Evolutionary conservation across 306 rosid genomes (phyloP), one percentile per base, ranked within the genome.

Genomic region (Astragalus glycyphyllos): DNA sequence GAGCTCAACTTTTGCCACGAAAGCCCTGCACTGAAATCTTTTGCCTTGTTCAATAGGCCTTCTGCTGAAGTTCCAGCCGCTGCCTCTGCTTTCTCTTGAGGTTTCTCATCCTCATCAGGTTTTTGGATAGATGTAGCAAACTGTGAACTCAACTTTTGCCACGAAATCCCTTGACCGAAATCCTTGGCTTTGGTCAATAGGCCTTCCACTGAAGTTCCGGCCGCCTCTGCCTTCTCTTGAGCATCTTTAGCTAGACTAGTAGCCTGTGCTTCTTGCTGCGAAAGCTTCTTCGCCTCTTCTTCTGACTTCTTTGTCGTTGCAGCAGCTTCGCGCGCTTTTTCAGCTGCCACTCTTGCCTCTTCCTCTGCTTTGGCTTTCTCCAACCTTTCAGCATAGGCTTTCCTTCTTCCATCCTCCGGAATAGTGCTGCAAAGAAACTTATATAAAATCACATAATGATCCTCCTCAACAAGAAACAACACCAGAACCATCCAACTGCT

Each of bases 361-460:
- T 95, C 97, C 75, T 89, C 99, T 69, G 89, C 99, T 79, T 78
- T 86, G 5, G 85, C 96, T 76, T 89, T 84, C 61, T 86, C 88
- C 7, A 61, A 34, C 13, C 68, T 54, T 81, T 85, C 96, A 15
- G 91, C 89, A 29, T 94, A 89, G 59, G 88, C 91, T 78, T 85
- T 80, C 68, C 99, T 89, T 77, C 99, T 89, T 38, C 96, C 90
- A 74, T 94, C 99, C 84, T 80, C 92, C 2, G 96, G 95, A 69
- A 94, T 89, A 73, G 81, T 41, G 79, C 98, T 94, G 77, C 12
- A 76, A 58, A 15, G 26, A 79, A 59, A 61, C 62, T 54, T 38
- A n/a, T 13, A 35, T 26, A 57, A 57, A 37, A 41, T 68, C 40
- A 48, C 71, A 72, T 50, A 16, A 20, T 7, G 16, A 49, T 68